Base-by-base conservation (phyloP, 371 early-diverging fungal species). In the Globomyces sp. region DNA sequence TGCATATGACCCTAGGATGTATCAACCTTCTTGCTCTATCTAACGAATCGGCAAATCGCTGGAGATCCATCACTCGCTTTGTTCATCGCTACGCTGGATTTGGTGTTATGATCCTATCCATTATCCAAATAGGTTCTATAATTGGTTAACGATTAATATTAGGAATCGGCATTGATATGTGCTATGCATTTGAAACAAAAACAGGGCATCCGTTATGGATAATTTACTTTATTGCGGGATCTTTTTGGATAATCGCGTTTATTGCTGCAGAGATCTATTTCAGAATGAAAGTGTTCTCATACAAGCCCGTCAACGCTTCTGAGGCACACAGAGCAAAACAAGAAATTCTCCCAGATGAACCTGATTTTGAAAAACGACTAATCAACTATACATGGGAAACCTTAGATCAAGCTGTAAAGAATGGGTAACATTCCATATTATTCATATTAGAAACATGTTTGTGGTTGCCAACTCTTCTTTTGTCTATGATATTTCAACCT, bases 1-100 rank as follows among this genome's bases (percentile, higher is more conserved):
- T 74, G 44, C 77, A 77, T 59, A 46, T 70, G 46, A n/a, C 61
- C 11, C 67, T 77, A 6, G 77, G 77, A 11, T 57, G 61, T 41
- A 47, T 50, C 60, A 68, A 59, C 50, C 11, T 68, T 36, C 55
- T 74, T 2, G 77, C 74, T 39, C 68, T 77, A 9, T 65, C 58
- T 43, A 37, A 51, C 58, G 74, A 77, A 55, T 2, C 10, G 34
- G 43, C 71, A 47, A 40, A 52, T 49, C 59, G 59, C 24, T 48
- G n/a, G 46, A 55, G 71, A 39, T 61, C 57, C 5, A 42, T 63
- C 6, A 2, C 46, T 37, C 8, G 49, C 1, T 34, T 51, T 47
- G 24, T 65, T 47, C 74, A 70, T 51, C 9, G 63, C 24, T 3
- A 52, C 3, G 34, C 63, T 48, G 77, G 77, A 9, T 42, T 57